A percentile compares a stretch with the other conserved stretches of the same genome.
phyloP scores from a whole-genome alignment of 2,329 filamentous ascomycete genomes.

The Fusarium austroafricanum region DNA sequence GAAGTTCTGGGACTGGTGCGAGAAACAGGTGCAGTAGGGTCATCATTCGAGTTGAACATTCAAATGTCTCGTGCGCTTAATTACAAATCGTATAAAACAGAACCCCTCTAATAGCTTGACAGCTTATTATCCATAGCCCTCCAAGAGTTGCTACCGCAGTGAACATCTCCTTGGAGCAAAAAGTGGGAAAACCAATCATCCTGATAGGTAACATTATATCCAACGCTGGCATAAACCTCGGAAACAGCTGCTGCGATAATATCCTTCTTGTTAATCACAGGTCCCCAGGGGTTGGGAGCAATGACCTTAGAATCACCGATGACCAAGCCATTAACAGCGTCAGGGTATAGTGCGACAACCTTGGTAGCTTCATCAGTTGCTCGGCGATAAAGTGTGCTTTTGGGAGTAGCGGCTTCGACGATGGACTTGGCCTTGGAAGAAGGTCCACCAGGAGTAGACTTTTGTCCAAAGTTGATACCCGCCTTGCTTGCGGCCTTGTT shows the following conservation, averaged over 20 bases:
- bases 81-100: too few relatives aligned
- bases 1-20: too few relatives aligned
- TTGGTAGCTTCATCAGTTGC: background rate
- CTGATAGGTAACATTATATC: conserved; percentile 39
- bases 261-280: conserved; percentile 43
- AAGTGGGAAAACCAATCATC: conserved; percentile 49
- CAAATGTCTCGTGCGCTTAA: too few relatives aligned
- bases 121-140: background rate
- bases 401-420: conserved; percentile 17
- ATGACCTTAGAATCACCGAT: conserved; percentile 26
- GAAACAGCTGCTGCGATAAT: conserved; percentile 39
- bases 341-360: conserved; percentile 25
- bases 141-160: conserved; percentile 39
- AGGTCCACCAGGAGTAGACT: background rate
- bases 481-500: background rate
- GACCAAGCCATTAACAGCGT: conserved; percentile 40
- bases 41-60: too few relatives aligned
- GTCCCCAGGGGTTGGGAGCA: conserved; percentile 45
- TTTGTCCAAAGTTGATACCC: background rate
- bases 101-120: background rate
- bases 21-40: too few relatives aligned
- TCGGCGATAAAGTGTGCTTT: background rate
- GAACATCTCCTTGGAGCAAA: conserved; percentile 41
- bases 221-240: conserved; percentile 38
- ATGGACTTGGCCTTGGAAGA: conserved; percentile 21